Evolutionary conservation across 2,329 filamentous ascomycete species (phyloP), one percentile per base, ranked within the genome.

Genomic region (Botrytis medusae): DNA sequence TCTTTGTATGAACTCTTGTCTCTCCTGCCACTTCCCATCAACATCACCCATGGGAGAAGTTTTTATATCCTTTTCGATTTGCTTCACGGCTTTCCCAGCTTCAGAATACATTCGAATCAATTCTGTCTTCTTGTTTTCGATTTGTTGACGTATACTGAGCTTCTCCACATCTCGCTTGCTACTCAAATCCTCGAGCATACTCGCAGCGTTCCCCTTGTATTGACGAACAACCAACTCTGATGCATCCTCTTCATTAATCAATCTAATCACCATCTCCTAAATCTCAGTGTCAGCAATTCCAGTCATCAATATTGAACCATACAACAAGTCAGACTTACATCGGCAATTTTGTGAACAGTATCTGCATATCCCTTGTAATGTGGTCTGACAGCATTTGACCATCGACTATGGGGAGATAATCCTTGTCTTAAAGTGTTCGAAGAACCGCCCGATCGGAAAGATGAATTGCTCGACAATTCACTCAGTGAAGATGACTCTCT

Each of bases 201-300:
- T 78, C 1, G 46, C 71, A 10, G 79, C 79, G 40, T 79, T 80
- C 34, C 78, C 75, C 42, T 76, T 61, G 69, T 81, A 81, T 65
- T 81, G 77, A 9, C 75, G 64, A 8, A 79, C 76, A 22, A 81
- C 68, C 22, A 79, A 74, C 9, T 69, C 76, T 72, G 81, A 78
- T 12, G 72, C 75, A 70, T 80, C 78, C 70, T 81, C 80, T 72
- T 80, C 77, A 9, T 76, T 68, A 5, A 75, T 63, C 18, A 81
- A 71, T 40, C 77, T 74, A 42, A 79, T 76, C 29, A 81, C 76
- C 57, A 81, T 71, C 60, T 80, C 79, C 80, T 81, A 16, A 42
- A 10, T 18, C n/a, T 20, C 34, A 32, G 4, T 69, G 59, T 81
- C 72, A 81, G 78, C 40, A 69, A 40, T 20, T 34, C 8, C 48